phyloP scores from a whole-genome alignment of 202 grass and related monocot genomes.

The Carex arenaria region DNA sequence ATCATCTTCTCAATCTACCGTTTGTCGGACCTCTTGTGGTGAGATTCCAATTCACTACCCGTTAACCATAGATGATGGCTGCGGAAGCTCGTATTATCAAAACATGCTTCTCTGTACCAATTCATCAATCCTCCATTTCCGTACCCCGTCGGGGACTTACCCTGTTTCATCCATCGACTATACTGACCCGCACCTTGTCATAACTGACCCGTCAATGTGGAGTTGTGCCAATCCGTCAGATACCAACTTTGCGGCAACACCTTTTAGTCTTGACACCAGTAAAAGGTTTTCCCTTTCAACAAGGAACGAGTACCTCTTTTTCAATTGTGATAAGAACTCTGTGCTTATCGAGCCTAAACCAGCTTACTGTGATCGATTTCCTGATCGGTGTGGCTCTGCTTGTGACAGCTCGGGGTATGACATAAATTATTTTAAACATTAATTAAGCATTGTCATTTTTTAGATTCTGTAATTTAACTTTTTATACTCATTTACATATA shows the following conservation, averaged over 20 bases:
- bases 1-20: constrained; percentile 7
- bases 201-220: constrained; percentile 85
- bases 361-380: constrained; percentile 61
- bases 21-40: constrained; percentile 70
- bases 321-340: constrained; percentile 56
- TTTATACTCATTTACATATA: not conserved
- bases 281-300: constrained; percentile 79
- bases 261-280: constrained; percentile 93
- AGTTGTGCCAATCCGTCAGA: constrained; percentile 42
- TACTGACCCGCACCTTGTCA: constrained; percentile 72
- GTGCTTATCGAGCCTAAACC: constrained; percentile 82
- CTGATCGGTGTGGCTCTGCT: constrained; percentile 65
- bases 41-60: constrained; percentile 64
- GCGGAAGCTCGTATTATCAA: constrained; percentile 93
- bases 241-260: constrained; percentile 28
- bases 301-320: constrained; percentile 84
- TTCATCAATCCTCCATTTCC: constrained; percentile 52
- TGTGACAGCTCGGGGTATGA: constrained; percentile 73
- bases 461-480: not conserved
- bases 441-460: not conserved
- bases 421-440: not conserved
- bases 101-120: constrained; percentile 65
- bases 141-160: constrained; percentile 78
- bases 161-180: constrained; percentile 59
- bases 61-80: constrained; percentile 72